Evolutionary conservation across 192 early-diverging fungal species (phyloP).

Genomic region (Backusella liffmaniae): DNA sequence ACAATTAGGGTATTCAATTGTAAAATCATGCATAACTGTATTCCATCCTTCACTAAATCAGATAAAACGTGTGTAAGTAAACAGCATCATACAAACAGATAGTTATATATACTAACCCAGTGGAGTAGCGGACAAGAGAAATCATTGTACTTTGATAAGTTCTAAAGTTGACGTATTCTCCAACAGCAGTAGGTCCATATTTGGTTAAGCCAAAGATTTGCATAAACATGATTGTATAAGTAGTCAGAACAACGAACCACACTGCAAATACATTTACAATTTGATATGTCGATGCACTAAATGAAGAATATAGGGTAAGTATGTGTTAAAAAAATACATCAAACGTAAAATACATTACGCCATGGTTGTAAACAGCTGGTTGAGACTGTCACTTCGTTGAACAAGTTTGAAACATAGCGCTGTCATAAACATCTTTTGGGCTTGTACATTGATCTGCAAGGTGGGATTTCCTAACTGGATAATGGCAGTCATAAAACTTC

Average conservation of each 20-base stretch:
- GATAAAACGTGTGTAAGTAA: background rate
- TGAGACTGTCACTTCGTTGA: constrained; percentile 52
- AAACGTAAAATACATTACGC: constrained; percentile 35
- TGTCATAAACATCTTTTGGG: constrained; percentile 56
- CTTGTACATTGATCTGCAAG: constrained; percentile 40
- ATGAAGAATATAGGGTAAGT: background rate
- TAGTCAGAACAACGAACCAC: constrained; percentile 56
- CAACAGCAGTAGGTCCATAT: constrained; percentile 45
- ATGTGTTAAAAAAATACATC: background rate
- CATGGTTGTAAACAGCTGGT: constrained; percentile 63
- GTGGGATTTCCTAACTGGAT: constrained; percentile 24
- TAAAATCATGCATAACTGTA: constrained; percentile 59
- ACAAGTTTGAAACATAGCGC: constrained; percentile 58
- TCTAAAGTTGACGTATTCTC: constrained; percentile 54
- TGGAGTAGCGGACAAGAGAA: constrained; percentile 53
- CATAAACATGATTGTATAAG: constrained; percentile 60
- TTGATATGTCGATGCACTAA: constrained; percentile 32
- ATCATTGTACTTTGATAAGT: constrained; percentile 42
- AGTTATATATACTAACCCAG: constrained; percentile 37
- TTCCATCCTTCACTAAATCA: constrained; percentile 59
- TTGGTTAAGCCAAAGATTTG: constrained; percentile 61
- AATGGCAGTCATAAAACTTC: constrained; percentile 41
- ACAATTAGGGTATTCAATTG: constrained; percentile 53
- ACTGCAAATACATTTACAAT: constrained; percentile 57
- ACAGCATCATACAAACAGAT: background rate